These are phyloP conservation scores for Kewa caespitosa DNA, from an alignment of 179 eudicot species.

Conservation along the genomic window DNA sequence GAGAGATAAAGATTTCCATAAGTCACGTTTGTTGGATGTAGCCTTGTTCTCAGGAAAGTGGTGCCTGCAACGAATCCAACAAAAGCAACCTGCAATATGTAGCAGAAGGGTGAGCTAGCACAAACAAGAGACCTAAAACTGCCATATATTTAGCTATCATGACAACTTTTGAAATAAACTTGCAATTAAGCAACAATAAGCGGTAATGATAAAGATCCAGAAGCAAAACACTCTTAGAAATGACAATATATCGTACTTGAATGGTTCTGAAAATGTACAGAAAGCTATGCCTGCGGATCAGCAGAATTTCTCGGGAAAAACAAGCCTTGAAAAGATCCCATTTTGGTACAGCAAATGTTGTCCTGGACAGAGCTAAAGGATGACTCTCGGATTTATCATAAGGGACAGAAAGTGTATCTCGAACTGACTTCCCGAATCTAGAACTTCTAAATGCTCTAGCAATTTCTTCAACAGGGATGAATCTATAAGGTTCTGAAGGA, in stretches of 20 bases:
- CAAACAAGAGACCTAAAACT: neutral
- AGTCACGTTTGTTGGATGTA: conserved; percentile 64
- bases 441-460: conserved; percentile 72
- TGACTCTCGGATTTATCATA: conserved; percentile 61
- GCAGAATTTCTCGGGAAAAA: conserved; percentile 61
- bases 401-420: conserved; percentile 47
- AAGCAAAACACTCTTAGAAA: neutral
- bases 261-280: conserved; percentile 77
- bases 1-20: conserved; percentile 73
- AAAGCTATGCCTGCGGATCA: conserved; percentile 80
- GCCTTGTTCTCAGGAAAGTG: conserved; percentile 58
- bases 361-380: conserved; percentile 53
- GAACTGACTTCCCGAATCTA: conserved; percentile 53
- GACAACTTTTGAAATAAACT: neutral
- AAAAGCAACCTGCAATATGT: conserved; percentile 62
- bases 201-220: neutral
- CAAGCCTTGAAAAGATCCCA: conserved; percentile 72
- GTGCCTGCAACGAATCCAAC: conserved; percentile 78
- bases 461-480: conserved; percentile 55
- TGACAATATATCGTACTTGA: conserved; percentile 51
- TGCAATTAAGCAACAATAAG: neutral
- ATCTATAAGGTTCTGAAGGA: conserved; percentile 65
- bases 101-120: neutral
- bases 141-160: conserved; percentile 4
- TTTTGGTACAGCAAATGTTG: conserved; percentile 55